A percentile compares a stretch with the other conserved stretches of the same genome.
Conservation (phyloP, 192 early-diverging fungal genomes). For the Backusella tuberculispora region DNA sequence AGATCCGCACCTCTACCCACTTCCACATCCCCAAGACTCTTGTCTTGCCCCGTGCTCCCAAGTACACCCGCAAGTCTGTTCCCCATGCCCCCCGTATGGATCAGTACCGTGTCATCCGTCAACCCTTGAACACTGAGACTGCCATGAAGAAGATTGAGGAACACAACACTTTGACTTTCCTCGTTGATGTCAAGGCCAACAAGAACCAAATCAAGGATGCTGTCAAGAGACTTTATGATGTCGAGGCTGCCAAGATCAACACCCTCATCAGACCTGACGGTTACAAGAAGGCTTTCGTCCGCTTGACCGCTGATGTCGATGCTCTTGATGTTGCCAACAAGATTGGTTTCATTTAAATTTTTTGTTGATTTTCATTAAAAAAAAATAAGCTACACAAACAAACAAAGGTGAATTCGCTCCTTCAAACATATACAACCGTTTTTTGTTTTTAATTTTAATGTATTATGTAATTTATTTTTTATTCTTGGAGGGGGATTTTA, state of each 20-base stretch:
- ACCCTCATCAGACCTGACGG: conserved; percentile 97
- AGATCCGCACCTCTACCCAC: conserved; percentile 89
- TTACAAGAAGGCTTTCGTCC: conserved; percentile 98
- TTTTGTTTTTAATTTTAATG: background rate
- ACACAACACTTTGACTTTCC: conserved; percentile 98
- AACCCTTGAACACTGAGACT: conserved; percentile 96
- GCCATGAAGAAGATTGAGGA: conserved; percentile 99
- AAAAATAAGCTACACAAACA: background rate
- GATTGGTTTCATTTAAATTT: conserved; percentile 61
- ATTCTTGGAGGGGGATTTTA: background rate
- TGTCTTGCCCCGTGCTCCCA: conserved; percentile 83
- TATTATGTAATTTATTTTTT: background rate
- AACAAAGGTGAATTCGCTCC: background rate
- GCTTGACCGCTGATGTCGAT: conserved; percentile 94
- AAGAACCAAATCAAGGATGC: conserved; percentile 99
- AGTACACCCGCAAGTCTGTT: conserved; percentile 92
- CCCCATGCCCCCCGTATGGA: conserved; percentile 81
- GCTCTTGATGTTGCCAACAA: conserved; percentile 98
- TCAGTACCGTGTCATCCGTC: conserved; percentile 87
- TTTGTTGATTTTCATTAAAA: background rate
- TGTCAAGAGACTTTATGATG: conserved; percentile 96
- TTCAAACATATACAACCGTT: background rate
- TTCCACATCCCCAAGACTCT: conserved; percentile 99
- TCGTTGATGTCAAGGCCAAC: conserved; percentile 96
- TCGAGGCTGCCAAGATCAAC: conserved; percentile 95